Evolutionary conservation across 805 yeast species (phyloP).

Genomic region (Saturnispora zaruensis): DNA sequence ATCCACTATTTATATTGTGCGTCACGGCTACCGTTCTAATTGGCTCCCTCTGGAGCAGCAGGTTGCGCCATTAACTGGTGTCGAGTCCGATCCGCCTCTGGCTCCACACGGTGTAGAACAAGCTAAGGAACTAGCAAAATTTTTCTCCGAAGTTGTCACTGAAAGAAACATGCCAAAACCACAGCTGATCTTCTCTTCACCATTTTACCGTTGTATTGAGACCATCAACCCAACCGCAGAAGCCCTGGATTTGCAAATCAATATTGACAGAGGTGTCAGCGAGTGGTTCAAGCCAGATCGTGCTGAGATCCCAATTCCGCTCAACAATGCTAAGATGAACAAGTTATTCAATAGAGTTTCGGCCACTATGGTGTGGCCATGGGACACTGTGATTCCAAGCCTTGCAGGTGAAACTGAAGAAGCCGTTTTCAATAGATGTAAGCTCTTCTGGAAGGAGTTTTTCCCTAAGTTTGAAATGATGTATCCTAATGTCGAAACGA

Average conservation of each 20-base stretch:
- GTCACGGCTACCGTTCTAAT: slow-evolving; percentile 88
- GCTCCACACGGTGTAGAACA: slow-evolving; percentile 86
- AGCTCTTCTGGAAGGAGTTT: slow-evolving; percentile 45
- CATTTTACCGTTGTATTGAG: slow-evolving; percentile 84
- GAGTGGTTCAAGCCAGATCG: slow-evolving; percentile 85
- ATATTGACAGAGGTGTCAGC: slow-evolving; percentile 76
- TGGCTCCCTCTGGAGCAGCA: slow-evolving; percentile 79
- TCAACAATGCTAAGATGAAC: slow-evolving; percentile 38
- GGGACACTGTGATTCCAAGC: slow-evolving; percentile 51
- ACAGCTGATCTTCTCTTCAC: slow-evolving; percentile 65
- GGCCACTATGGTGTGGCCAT: slow-evolving; percentile 34
- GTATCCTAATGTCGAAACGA: slow-evolving; percentile 51
- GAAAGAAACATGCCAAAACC: slow-evolving; percentile 40
- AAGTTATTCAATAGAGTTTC: slow-evolving; percentile 45
- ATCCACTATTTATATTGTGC: slow-evolving; percentile 57
- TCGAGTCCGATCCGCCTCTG: slow-evolving; percentile 80
- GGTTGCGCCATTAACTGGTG: slow-evolving; percentile 86
- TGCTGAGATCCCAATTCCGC: slow-evolving; percentile 62
- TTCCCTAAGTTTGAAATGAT: slow-evolving; percentile 47
- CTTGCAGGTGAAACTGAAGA: slow-evolving; percentile 63
- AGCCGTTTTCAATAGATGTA: slow-evolving; percentile 59
- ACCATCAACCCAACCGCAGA: slow-evolving; percentile 68
- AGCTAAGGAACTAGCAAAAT: slow-evolving; percentile 69
- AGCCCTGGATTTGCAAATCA: slow-evolving; percentile 47
- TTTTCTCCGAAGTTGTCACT: slow-evolving; percentile 33